These are phyloP conservation scores for Truncatella angustata DNA, from an alignment of 2,329 filamentous ascomycete genomes.

Conservation along the genomic window DNA sequence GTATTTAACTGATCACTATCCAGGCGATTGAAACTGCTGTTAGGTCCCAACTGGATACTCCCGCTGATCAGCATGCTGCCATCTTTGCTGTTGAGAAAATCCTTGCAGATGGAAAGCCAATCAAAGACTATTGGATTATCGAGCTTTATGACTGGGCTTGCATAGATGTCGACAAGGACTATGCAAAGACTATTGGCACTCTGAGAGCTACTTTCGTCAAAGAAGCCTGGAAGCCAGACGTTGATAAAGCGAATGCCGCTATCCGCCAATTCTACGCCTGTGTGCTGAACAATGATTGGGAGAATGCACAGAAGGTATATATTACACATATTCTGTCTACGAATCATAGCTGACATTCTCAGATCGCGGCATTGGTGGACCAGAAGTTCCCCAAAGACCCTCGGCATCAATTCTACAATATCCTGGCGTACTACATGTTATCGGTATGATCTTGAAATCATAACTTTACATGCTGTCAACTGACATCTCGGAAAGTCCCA, in stretches of 20 bases:
- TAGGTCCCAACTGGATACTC: constrained; percentile 51
- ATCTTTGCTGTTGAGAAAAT: constrained; percentile 43
- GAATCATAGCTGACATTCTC: no score
- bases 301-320: constrained; percentile 58
- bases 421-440: constrained; percentile 51
- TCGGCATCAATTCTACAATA: constrained; percentile 53
- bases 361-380: constrained; percentile 56
- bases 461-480: neutral
- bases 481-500: neutral
- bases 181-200: constrained; percentile 45
- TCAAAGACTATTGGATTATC: constrained; percentile 49
- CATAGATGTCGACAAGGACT: constrained; percentile 40
- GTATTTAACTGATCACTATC: neutral
- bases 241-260: constrained; percentile 36
- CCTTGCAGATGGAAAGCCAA: constrained; percentile 42
- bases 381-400: constrained; percentile 48
- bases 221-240: constrained; percentile 37
- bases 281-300: constrained; percentile 53
- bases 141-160: constrained; percentile 56
- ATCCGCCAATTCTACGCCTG: constrained; percentile 51
- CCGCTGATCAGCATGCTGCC: constrained; percentile 42
- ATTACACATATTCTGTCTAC: no score
- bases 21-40: constrained; percentile 40
- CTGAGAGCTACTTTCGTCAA: constrained; percentile 52
- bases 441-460: constrained; percentile 34